Evolutionary conservation across 768 basidiomycete genomes (phyloP).

Genomic region (Paxillus involutus): DNA sequence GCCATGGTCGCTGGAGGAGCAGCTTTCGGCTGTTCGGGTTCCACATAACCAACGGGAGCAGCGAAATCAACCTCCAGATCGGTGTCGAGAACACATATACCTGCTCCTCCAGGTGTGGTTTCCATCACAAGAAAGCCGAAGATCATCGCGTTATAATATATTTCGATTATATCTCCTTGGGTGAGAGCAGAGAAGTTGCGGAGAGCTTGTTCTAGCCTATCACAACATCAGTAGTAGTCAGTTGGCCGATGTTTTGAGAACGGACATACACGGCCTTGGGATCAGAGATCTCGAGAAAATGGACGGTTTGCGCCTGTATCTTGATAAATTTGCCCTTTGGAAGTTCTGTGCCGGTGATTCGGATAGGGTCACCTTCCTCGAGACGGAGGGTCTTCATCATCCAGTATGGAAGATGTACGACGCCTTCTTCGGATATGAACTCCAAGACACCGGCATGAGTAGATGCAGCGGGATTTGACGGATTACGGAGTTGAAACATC

Average conservation of each 20-base stretch:
- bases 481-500: slow-evolving; percentile 97
- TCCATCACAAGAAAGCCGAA: slow-evolving; percentile 98
- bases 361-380: slow-evolving; percentile 93
- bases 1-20: slow-evolving; percentile 90
- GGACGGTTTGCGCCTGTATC: slow-evolving; percentile 91
- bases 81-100: slow-evolving; percentile 89
- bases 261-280: slow-evolving; percentile 90
- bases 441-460: slow-evolving; percentile 98
- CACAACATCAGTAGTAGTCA: slow-evolving; percentile 1
- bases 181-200: slow-evolving; percentile 91
- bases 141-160: slow-evolving; percentile 93
- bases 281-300: slow-evolving; percentile 97
- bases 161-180: slow-evolving; percentile 97
- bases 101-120: slow-evolving; percentile 78
- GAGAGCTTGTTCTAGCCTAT: slow-evolving; percentile 90
- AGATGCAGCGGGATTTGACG: slow-evolving; percentile 73
- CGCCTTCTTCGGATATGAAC: slow-evolving; percentile 96
- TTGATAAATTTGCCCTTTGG: slow-evolving; percentile 96
- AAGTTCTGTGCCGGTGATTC: slow-evolving; percentile 84
- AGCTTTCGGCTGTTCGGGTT: slow-evolving; percentile 85
- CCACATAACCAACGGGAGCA: slow-evolving; percentile 88
- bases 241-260: background rate
- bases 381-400: slow-evolving; percentile 98
- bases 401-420: slow-evolving; percentile 96
- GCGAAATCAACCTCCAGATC: slow-evolving; percentile 99